Percentiles rank a stretch among this genome's conserved stretches.
phyloP scores from a whole-genome alignment of 2,329 filamentous ascomycete genomes.

The Volutella citrinella region DNA sequence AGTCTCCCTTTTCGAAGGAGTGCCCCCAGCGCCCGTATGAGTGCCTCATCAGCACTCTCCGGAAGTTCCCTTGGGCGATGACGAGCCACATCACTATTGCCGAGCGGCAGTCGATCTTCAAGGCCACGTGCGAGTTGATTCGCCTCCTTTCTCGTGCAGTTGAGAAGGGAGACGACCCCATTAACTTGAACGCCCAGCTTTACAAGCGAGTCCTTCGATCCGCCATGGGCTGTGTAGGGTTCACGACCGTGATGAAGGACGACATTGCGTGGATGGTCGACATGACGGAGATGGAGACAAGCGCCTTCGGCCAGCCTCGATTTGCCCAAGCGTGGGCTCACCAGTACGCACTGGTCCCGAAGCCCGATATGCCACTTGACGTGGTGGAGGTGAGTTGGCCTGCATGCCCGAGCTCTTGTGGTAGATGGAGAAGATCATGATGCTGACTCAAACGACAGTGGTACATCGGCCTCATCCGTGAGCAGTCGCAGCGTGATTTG shows the following conservation, averaged over 20 bases:
- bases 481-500: slow-evolving; percentile 45
- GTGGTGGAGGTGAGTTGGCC: slow-evolving; percentile 55
- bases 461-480: slow-evolving; percentile 54
- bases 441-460: slow-evolving; percentile 39
- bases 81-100: slow-evolving; percentile 54
- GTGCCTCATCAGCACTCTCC: slow-evolving; percentile 60
- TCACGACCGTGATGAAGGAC: slow-evolving; percentile 60
- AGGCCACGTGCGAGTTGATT: slow-evolving; percentile 48
- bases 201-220: slow-evolving; percentile 50
- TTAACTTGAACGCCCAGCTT: slow-evolving; percentile 51
- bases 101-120: slow-evolving; percentile 53
- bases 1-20: slow-evolving; percentile 59
- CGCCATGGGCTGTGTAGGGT: slow-evolving; percentile 57
- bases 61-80: slow-evolving; percentile 62
- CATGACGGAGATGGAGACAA: slow-evolving; percentile 33
- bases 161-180: slow-evolving; percentile 33
- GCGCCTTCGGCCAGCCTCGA: slow-evolving; percentile 45
- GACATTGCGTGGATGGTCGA: slow-evolving; percentile 46
- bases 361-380: slow-evolving; percentile 47
- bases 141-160: slow-evolving; percentile 42
- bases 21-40: slow-evolving; percentile 65
- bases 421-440: no score
- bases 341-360: slow-evolving; percentile 49
- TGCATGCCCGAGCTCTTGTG: no score
- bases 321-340: slow-evolving; percentile 49